Evolutionary conservation across 441 rosid genomes (phyloP).

Genomic region (Corymbia citriodora): DNA sequence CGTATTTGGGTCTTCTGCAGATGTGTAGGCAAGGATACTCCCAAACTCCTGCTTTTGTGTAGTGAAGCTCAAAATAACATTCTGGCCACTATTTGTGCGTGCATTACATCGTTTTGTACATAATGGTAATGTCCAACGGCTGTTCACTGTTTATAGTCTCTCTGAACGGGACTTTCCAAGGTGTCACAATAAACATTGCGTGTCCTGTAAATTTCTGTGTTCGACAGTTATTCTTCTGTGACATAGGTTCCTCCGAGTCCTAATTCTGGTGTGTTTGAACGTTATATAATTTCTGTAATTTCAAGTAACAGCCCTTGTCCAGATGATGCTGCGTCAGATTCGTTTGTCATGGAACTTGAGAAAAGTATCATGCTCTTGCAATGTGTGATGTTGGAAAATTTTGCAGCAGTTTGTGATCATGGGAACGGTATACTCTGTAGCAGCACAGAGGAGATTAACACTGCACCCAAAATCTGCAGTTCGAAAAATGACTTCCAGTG

Average conservation of each 20-base stretch:
- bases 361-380: neutral
- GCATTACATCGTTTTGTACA: neutral
- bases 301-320: neutral
- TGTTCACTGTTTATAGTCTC: neutral
- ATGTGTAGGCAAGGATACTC: neutral
- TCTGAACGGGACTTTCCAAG: neutral
- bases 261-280: neutral
- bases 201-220: neutral
- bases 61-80: neutral
- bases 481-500: neutral
- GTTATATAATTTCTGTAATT: neutral
- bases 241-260: neutral
- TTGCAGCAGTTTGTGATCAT: neutral
- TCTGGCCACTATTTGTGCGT: neutral
- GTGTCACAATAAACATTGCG: neutral
- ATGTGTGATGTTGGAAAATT: neutral
- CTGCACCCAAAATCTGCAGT: neutral
- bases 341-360: neutral
- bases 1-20: neutral
- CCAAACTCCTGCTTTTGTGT: neutral
- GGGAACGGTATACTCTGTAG: neutral
- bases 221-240: neutral
- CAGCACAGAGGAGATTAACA: neutral
- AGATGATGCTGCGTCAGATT: neutral
- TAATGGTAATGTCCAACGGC: neutral